Evolutionary conservation across 2,329 filamentous ascomycete species (phyloP), one percentile per base, ranked within the genome.

Genomic region (Penicillium sumatraense): DNA sequence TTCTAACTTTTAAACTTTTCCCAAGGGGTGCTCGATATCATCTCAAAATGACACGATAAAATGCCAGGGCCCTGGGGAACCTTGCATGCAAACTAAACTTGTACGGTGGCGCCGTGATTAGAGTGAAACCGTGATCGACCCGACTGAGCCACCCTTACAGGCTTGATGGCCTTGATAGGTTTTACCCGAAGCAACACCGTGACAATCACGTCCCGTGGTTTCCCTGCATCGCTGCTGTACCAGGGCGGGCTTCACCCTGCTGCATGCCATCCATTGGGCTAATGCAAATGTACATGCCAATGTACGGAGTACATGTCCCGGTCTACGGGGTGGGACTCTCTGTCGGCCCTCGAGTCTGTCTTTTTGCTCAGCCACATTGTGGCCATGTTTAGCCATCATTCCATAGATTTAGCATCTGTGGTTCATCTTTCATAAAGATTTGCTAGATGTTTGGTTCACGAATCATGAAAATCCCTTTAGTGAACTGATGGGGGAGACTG

Each of bases 61-160:
- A 49, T 49, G 49, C n/a, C 49, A 51, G 49, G 49, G 49, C 42
- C 23, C 38, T 27, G 29, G 41, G 44, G 51, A 54, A 40, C 51
- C 51, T 54, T 54, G 46, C 51, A 49, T 54, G n/a, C 24, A 24
- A 54, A 49, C 26, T 27, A 53, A 53, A 49, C n/a, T 21, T 11
- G 24, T 21, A 42, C 18, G 20, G 33, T 35, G 31, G 41, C 29
- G 41, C 29, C 44, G 42, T 41, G 21, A 21, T 54, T 26, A 14
- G 27, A 35, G 45, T 54, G 51, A 54, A 54, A 54, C 51, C 38
- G 16, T 10, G 20, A 38, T 31, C 20, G 20, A 33, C 42, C 26
- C 36, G 14, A n/a, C 11, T 20, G 14, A 46, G 27, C 26, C 42
- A 46, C 42, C 42, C 42, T 46, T 46, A 46, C 42, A 46, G 42